These are phyloP conservation scores for Friedmanniomyces endolithicus DNA, from an alignment of 495 filamentous ascomycete species.

Conservation along the genomic window DNA sequence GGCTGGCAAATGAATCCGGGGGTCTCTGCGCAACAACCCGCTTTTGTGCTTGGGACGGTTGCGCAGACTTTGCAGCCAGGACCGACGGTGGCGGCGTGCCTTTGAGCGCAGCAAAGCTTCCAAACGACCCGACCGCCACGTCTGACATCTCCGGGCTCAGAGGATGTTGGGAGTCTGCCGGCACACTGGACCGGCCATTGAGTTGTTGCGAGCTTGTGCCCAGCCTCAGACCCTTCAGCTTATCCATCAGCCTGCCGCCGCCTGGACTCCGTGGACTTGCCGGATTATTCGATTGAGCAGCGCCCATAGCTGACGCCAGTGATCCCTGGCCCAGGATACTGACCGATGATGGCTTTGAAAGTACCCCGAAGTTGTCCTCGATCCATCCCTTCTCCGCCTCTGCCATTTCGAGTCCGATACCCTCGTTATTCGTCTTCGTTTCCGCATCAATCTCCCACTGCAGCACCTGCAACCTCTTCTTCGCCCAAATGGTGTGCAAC, in stretches of 20 bases:
- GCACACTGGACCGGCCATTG: background rate
- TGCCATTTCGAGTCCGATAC: constrained; percentile 69
- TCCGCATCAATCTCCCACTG: constrained; percentile 31
- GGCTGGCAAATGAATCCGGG: constrained; percentile 21
- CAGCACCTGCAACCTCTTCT: constrained; percentile 54
- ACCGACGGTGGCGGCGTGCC: constrained; percentile 22
- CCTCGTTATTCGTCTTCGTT: constrained; percentile 52
- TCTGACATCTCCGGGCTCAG: constrained; percentile 51
- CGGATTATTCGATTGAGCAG: constrained; percentile 30
- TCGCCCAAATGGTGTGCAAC: constrained; percentile 71
- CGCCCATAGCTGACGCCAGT: constrained; percentile 18
- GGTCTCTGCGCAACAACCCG: constrained; percentile 25
- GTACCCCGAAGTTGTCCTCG: constrained; percentile 60
- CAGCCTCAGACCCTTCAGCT: constrained; percentile 61
- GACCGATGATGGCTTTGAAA: constrained; percentile 20
- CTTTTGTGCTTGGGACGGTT: constrained; percentile 30
- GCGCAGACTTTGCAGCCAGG: constrained; percentile 26
- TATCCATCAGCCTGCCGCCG: constrained; percentile 57
- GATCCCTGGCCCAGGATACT: constrained; percentile 20
- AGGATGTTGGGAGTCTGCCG: constrained; percentile 26
- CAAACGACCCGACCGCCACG: constrained; percentile 54
- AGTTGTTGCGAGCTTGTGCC: constrained; percentile 42
- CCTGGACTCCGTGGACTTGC: constrained; percentile 39
- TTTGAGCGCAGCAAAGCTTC: constrained; percentile 36
- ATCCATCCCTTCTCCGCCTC: constrained; percentile 72